Percentiles rank a stretch among this genome's conserved stretches.
Evolutionary conservation across 768 basidiomycete species (phyloP).

Genomic region (Multifurca ochricompacta): DNA sequence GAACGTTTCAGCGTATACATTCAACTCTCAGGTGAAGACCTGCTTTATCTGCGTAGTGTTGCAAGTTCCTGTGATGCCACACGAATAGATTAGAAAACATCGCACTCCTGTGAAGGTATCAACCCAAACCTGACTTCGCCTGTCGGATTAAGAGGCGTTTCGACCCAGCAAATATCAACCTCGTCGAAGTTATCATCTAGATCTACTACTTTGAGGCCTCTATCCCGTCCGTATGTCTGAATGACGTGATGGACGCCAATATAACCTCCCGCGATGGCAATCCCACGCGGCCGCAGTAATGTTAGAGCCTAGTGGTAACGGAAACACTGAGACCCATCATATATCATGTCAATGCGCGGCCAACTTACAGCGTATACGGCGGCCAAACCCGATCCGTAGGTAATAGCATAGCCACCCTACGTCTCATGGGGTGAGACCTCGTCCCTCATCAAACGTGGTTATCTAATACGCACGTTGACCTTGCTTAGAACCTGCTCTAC

Average conservation of each 20-base stretch:
- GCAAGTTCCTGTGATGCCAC: constrained; percentile 58
- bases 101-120: neutral
- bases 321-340: neutral
- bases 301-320: constrained; percentile 35
- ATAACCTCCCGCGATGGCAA: constrained; percentile 75
- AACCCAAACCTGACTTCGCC: constrained; percentile 60
- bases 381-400: constrained; percentile 72
- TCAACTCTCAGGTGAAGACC: neutral
- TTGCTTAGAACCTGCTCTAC: constrained; percentile 68
- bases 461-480: constrained; percentile 42
- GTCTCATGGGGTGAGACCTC: neutral
- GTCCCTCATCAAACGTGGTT: neutral
- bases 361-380: constrained; percentile 59
- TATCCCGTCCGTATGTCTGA: constrained; percentile 48
- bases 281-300: constrained; percentile 65
- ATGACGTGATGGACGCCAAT: constrained; percentile 64
- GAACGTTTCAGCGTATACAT: neutral
- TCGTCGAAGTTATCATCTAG: constrained; percentile 62
- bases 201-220: constrained; percentile 39
- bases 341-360: neutral
- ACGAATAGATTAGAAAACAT: neutral
- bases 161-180: constrained; percentile 80
- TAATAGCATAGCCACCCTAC: constrained; percentile 66
- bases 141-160: constrained; percentile 82
- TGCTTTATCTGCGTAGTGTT: constrained; percentile 71